Percentiles rank a stretch among this genome's conserved stretches.
Conservation (phyloP, 2,329 filamentous ascomycete genomes). For the Diaporthe citriasiana region DNA sequence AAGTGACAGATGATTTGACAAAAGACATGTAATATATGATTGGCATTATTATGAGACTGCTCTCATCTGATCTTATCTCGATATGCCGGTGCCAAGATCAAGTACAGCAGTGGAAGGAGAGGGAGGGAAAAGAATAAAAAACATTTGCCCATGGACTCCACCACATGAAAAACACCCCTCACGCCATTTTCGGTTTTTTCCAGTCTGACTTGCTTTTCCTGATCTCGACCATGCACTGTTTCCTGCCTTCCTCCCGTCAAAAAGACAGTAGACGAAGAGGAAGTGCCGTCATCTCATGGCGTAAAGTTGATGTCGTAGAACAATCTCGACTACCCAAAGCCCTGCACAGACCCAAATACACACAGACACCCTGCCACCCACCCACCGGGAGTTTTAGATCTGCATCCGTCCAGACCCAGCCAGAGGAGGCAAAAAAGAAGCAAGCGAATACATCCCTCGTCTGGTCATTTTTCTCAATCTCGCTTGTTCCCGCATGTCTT, state of each 20-base stretch:
- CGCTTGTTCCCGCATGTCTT: constrained; percentile 35
- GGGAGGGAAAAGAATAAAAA: not conserved
- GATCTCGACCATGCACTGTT: not conserved
- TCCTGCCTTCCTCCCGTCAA: not conserved
- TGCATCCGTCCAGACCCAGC: constrained; percentile 30
- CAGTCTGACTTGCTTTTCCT: constrained; percentile 20
- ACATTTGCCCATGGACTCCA: constrained; percentile 7
- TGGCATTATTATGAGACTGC: constrained; percentile 36
- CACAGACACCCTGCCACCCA: not conserved
- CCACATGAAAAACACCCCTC: constrained; percentile 4
- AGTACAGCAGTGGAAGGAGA: not conserved
- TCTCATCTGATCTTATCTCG: constrained; percentile 26
- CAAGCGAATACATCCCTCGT: not conserved
- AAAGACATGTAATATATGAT: constrained; percentile 34
- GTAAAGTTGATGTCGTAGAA: constrained; percentile 26
- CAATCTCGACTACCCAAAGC: constrained; percentile 17
- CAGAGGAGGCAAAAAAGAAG: not conserved
- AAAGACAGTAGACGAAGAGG: not conserved
- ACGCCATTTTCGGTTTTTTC: constrained; percentile 1
- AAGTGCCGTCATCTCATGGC: constrained; percentile 20
- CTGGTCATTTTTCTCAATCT: constrained; percentile 18
- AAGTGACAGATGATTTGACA: not conserved
- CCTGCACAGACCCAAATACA: constrained; percentile 13
- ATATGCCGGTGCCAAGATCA: constrained; percentile 28
- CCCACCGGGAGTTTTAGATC: constrained; percentile 25